Conservation (phyloP, 495 filamentous ascomycete genomes). For the Tuber borchii region DNA sequence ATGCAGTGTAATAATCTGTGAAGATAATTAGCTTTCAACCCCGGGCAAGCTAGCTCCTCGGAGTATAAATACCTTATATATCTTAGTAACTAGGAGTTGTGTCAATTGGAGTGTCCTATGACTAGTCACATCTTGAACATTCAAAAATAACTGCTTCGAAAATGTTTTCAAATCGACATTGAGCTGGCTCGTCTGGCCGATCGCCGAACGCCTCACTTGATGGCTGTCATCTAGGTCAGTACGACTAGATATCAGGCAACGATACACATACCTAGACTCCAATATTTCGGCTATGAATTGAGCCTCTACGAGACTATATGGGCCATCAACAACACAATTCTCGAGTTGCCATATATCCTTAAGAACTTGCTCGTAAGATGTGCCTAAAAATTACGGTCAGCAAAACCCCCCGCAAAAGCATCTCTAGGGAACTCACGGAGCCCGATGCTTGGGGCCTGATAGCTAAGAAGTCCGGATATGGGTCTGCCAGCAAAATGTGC, state of each 20-base stretch:
- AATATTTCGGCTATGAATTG: slow-evolving; percentile 27
- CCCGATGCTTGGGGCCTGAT: slow-evolving; percentile 13
- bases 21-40: slow-evolving; percentile 1
- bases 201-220: slow-evolving; percentile 29
- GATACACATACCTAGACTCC: slow-evolving; percentile 22
- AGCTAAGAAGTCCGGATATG: slow-evolving; percentile 33
- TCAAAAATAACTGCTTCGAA: slow-evolving; percentile 34
- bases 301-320: slow-evolving; percentile 15
- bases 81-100: slow-evolving; percentile 22
- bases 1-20: slow-evolving; percentile 30
- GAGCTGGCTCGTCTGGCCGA: slow-evolving; percentile 38
- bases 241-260: neutral
- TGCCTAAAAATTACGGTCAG: slow-evolving; percentile 13
- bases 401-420: neutral
- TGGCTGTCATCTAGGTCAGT: slow-evolving; percentile 14
- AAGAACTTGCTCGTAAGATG: slow-evolving; percentile 31
- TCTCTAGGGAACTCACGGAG: slow-evolving; percentile 12
- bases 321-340: neutral
- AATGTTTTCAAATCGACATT: slow-evolving; percentile 38
- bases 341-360: slow-evolving; percentile 29
- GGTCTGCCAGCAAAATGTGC: slow-evolving; percentile 36
- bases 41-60: neutral
- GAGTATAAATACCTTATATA: slow-evolving; percentile 8
- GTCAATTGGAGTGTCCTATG: slow-evolving; percentile 30
- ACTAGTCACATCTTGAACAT: slow-evolving; percentile 35